These are phyloP conservation scores for Trapa incisa DNA, from an alignment of 345 rosid species.

Conservation along the genomic window DNA sequence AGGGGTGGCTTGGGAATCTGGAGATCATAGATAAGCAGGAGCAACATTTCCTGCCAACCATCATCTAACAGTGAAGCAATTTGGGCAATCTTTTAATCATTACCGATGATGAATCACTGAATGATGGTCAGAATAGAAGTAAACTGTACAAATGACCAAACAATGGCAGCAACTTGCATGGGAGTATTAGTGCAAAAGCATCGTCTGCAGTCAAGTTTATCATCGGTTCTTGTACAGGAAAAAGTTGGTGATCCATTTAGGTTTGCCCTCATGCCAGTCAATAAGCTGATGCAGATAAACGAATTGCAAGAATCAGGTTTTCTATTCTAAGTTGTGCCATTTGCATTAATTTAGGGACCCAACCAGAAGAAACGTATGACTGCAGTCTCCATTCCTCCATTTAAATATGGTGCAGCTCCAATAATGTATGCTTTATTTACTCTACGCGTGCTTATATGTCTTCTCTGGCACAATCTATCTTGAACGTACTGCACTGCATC, in stretches of 20 bases:
- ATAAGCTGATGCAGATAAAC: too few species aligned
- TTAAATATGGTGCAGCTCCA: neutral
- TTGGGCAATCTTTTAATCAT: neutral
- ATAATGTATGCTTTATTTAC: neutral
- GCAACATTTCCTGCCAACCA: conserved; percentile 9
- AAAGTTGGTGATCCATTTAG: too few species aligned
- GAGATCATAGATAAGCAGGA: neutral
- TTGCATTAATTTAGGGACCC: neutral
- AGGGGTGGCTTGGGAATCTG: conserved; percentile 3
- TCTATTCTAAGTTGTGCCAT: neutral
- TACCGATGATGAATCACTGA: neutral
- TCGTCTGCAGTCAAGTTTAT: neutral
- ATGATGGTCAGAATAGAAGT: neutral
- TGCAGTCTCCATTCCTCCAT: too few species aligned
- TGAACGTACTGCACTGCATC: neutral
- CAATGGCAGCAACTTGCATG: too few species aligned
- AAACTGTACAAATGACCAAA: too few species aligned
- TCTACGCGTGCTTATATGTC: neutral
- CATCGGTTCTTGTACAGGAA: neutral
- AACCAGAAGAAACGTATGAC: too few species aligned
- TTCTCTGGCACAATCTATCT: neutral
- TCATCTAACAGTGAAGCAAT: conserved; percentile 4
- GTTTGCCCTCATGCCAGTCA: too few species aligned
- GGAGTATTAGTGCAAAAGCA: neutral
- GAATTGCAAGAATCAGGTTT: neutral